Evolutionary conservation across 2,329 filamentous ascomycete genomes (phyloP), one percentile per base, ranked within the genome.

Genomic region (Sphaerulina musiva): DNA sequence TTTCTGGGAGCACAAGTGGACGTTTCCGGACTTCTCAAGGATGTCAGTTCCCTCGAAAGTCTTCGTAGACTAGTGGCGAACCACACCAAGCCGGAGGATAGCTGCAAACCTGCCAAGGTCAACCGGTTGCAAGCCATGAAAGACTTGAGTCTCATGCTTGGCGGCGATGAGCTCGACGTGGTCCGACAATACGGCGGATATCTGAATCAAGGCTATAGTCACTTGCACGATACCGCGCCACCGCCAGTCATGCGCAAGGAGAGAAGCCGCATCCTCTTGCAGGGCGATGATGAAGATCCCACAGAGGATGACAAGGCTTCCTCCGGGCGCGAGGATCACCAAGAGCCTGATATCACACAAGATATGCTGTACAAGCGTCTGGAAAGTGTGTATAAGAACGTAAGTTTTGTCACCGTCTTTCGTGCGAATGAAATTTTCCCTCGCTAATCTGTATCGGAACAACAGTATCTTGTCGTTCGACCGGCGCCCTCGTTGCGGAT

Each of bases 1-100:
- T 83, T 82, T 62, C 80, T 89, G 50, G 85, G 86, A 32, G 84
- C 84, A 0, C 85, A 88, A 65, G 80, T 88, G 23, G 85, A 89
- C 57, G 76, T 88, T 9, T 85, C 81, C 0, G 83, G 83, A 3
- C 75, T 89, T 0, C 80, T 82, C 8, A 84, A 83, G 63, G 81
- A 86, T 40, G 80, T 78, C 56, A 77, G 80, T 0, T 83, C 83
- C 12, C 76, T 89, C 32, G 81, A 84, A 9, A 82, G 81, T 0
- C 72, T 87, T 11, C 74, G 75, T 46, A 65, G 56, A 43, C 59
- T 63, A 23, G 66, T 60, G 38, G 63, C 53, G 48, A 62, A 54
- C 42, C 61, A 68, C 6, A 55, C 66, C 20, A 32, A 39, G 46
- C 39, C 48, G 8, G 55, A 59, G 12, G 61, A 69, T 3, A 59